Base-by-base conservation (phyloP, 2,329 filamentous ascomycete genomes). In the Zymoseptoria passerinii region DNA sequence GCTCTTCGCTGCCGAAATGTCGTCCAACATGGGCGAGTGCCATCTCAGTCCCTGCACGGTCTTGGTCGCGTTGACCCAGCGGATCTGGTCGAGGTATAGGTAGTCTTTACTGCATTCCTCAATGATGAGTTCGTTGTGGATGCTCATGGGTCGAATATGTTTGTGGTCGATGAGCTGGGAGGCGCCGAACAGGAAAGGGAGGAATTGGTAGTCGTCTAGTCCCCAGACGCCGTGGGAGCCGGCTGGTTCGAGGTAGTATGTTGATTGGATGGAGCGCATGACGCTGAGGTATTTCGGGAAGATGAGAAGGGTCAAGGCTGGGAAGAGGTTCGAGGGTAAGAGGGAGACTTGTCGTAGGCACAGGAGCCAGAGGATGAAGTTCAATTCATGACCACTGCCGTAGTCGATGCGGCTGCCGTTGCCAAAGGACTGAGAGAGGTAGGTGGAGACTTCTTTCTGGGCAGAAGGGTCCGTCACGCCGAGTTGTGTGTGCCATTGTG, bases 11-110 rank as follows among this genome's bases (percentile, higher is more conserved):
- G 90, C 86, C 3, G 89, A 94, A 64, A 99, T 99, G 72, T 99
- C 94, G 71, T 99, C 94, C 18, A 99, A 83, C 95, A 99, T 97
- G 3, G 95, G 94, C 63, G 87, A 92, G 70, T 99, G 95, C 94
- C 94, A 99, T 50, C 94, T 83, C 61, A 99, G 77, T 1, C 92
- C 92, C 69, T 95, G 90, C 58, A 96, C 92, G 1, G 90, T 96
- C 79, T 99, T 99, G 59, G 95, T 95, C 66, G 86, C 89, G 75
- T 97, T 96, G 58, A 99, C 92, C 75, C 95, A 99, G 54, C 83
- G 82, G 27, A 99, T 90, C 74, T 97, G 94, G 55, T 92, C 88
- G 0, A 99, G 83, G 68, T 99, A 99, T 58, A 99, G 77, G 69
- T 87, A 99, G 57, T 96, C 89, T 57, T 81, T 77, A 13, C 84